Evolutionary conservation across 2,329 filamentous ascomycete species (phyloP).

Genomic region (Pyrenophora graminea): DNA sequence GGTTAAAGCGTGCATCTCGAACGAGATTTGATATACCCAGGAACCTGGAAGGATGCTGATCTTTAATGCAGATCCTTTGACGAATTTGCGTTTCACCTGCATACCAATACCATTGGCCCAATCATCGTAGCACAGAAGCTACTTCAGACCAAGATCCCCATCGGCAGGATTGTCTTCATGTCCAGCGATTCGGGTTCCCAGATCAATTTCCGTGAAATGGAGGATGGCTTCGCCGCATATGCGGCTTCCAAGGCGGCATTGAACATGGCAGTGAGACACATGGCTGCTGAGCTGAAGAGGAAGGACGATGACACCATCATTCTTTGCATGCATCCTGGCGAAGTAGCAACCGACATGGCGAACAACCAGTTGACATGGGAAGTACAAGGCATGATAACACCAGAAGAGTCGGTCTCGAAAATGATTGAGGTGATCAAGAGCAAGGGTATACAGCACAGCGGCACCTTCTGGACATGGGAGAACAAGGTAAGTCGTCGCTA

Average conservation of each 20-base stretch:
- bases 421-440: slow-evolving; percentile 58
- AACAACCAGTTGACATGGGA: slow-evolving; percentile 58
- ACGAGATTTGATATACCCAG: slow-evolving; percentile 10
- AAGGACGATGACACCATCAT: slow-evolving; percentile 56
- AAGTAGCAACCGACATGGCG: slow-evolving; percentile 62
- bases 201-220: slow-evolving; percentile 56
- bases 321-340: slow-evolving; percentile 61
- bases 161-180: slow-evolving; percentile 59
- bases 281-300: slow-evolving; percentile 60
- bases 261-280: slow-evolving; percentile 61
- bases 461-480: slow-evolving; percentile 62
- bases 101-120: slow-evolving; percentile 64
- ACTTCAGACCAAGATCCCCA: slow-evolving; percentile 52
- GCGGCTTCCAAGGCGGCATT: slow-evolving; percentile 61
- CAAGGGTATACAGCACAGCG: slow-evolving; percentile 55
- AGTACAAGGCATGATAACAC: slow-evolving; percentile 57
- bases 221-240: slow-evolving; percentile 64
- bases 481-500: slow-evolving; percentile 49
- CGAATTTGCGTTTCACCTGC: slow-evolving; percentile 59
- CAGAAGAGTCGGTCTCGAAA: slow-evolving; percentile 54
- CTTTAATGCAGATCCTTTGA: slow-evolving; percentile 52
- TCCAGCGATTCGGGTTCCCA: slow-evolving; percentile 62
- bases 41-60: slow-evolving; percentile 8
- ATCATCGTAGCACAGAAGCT: slow-evolving; percentile 60
- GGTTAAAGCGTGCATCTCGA: slow-evolving; percentile 28